These are phyloP conservation scores for Colletotrichum costaricense DNA, from an alignment of 2,329 filamentous ascomycete genomes.

Conservation along the genomic window DNA sequence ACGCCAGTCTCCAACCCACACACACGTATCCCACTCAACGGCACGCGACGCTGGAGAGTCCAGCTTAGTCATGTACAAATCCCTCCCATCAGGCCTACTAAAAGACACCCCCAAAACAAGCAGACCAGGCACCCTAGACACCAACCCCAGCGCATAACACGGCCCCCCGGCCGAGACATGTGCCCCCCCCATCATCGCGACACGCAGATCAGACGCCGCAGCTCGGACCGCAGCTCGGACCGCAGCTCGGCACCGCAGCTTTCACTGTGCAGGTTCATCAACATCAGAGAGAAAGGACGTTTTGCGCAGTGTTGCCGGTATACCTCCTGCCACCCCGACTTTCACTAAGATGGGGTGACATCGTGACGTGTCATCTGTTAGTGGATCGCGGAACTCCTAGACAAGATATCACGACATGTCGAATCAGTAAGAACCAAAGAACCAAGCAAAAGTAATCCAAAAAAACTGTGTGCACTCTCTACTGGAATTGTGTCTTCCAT, in stretches of 20 bases:
- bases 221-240: neutral
- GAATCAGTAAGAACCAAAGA: neutral
- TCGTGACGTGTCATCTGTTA: constrained; percentile 11
- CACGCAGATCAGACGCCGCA: constrained; percentile 19
- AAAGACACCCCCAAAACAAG: neutral
- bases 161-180: neutral
- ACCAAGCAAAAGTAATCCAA: neutral
- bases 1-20: neutral
- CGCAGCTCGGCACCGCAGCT: neutral
- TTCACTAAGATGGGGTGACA: neutral
- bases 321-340: neutral
- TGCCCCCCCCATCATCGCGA: neutral
- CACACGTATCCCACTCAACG: neutral
- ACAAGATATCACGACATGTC: neutral
- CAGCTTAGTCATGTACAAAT: neutral
- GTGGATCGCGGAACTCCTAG: neutral
- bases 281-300: neutral
- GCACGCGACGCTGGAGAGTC: no score
- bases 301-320: neutral
- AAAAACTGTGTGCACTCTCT: constrained; percentile 34
- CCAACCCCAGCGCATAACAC: neutral
- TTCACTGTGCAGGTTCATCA: neutral
- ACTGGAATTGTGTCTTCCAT: constrained; percentile 35
- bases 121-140: no score
- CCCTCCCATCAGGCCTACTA: neutral